Base-by-base conservation (phyloP, 2,329 filamentous ascomycete genomes). In the Pezicula rhizophila region DNA sequence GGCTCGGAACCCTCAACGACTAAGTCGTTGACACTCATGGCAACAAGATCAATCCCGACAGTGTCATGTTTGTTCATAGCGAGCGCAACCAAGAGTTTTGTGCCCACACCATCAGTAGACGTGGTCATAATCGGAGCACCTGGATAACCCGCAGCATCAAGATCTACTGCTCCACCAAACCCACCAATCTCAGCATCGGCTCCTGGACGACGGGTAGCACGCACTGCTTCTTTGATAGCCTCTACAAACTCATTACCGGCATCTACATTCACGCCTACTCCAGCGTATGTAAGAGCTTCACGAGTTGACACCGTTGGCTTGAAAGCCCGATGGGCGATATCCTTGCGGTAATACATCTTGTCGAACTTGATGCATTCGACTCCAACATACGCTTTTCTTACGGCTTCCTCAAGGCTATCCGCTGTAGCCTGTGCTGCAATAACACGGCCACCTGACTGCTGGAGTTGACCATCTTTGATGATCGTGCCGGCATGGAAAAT, bases 21-120 rank as follows among this genome's bases (percentile, higher is more conserved):
- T 0, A 99, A 78, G 64, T 99, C 93, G 68, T 99, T 99, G 65
- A 97, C 93, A 68, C 96, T 97, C 92, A 97, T 97, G 57, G 93
- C 93, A 4, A 99, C 93, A 33, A 99, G 79, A 66, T 99, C 93
- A 60, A 99, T 90, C 52, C 93, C 93, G 10, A 99, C 92, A 3
- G 91, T 96, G 68, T 92, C 84, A 70, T 96, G 93, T 70, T 95
- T 89, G 60, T 83, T 79, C 73, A 95, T 87, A 11, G 83, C 80
- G 66, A 96, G 92, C 0, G 93, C 93, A 62, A 99, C 89, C 77
- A 95, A 95, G 60, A 97, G 84, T 74, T 97, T 97, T 43, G 92
- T 97, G 51, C 92, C 93, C 34, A 97, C 90, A 46, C 93, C 93
- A 64, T 99, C 93, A 56, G 96, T 97, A 52, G 90, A 91, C 48